Conservation (phyloP, 371 early-diverging fungal genomes). For the Saksenaea oblongispora region DNA sequence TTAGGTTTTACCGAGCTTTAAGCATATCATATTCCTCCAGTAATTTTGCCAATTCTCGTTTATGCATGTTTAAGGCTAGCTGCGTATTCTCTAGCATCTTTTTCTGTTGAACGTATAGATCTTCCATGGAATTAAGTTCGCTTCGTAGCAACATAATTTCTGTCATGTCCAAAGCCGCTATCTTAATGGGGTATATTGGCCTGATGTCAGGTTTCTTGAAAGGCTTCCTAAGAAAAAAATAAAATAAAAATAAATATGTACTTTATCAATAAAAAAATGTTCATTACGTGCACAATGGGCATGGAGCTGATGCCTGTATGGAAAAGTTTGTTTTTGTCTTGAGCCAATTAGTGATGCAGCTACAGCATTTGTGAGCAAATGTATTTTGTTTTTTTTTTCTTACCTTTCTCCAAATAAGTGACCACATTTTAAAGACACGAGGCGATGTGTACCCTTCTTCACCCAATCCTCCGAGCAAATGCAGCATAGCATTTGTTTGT, state of each 20-base stretch:
- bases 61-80: not conserved
- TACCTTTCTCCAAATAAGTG: constrained; percentile 9
- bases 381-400: not conserved
- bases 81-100: not conserved
- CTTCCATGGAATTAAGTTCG: not conserved
- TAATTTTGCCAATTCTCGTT: not conserved
- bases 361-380: not conserved
- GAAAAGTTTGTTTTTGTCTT: constrained; percentile 3
- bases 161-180: constrained; percentile 6
- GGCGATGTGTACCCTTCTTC: constrained; percentile 4
- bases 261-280: not conserved
- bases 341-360: constrained; percentile 6
- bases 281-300: constrained; percentile 9
- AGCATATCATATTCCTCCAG: not conserved
- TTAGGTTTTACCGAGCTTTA: not conserved
- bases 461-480: constrained; percentile 11
- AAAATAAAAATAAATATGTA: not conserved
- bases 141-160: not conserved
- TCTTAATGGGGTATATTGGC: not conserved
- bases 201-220: constrained; percentile 1
- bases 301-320: not conserved
- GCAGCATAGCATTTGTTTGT: constrained; percentile 4
- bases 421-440: constrained; percentile 8
- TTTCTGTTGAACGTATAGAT: not conserved
- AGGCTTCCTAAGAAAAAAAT: not conserved